Evolutionary conservation across 306 rosid genomes (phyloP), one percentile per base, ranked within the genome.

Genomic region (Sphenostylis stenocarpa): DNA sequence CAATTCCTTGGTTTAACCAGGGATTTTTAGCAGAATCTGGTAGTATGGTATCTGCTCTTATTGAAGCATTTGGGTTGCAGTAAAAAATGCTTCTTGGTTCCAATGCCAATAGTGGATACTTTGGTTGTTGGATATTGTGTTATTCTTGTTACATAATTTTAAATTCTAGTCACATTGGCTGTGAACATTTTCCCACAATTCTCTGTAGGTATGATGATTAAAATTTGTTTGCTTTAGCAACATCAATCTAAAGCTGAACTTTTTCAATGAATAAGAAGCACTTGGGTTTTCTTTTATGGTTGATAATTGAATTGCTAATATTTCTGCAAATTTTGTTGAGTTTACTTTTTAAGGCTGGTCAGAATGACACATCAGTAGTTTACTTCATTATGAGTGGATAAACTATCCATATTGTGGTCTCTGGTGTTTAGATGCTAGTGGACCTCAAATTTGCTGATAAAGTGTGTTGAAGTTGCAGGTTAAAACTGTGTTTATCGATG

Each of bases 401-500:
- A 43, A n/a, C 44, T 23, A 80, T 74, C 57, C 67, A 36, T 72
- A 48, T 69, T 41, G 44, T 14, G 24, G 45, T 45, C 33, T 49
- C 44, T 14, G 31, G 75, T 63, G 78, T 43, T 34, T 57, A 75
- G 55, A 33, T 43, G 51, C 41, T 20, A 38, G 61, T 63, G 63
- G 16, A 48, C 61, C 26, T 58, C 57, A 2, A 39, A 33, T 45
- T 70, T 84, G 48, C 84, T 83, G 48, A 83, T 80, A 20, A 60
- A 67, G 53, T 33, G 48, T 81, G 33, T 78, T 75, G 48, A 80
- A 64, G 61, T 82, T 88, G 65, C 89, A 95, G 98, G 99, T 96
- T 74, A 96, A 92, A 85, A 90, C 99, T 84, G 97, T 96, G 38
- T 96, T 96, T 83, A 88, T 96, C 66, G 99, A 96, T 89, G 97